Percentiles rank a stretch among this genome's conserved stretches.
These are phyloP conservation scores for Thermothelomyces thermophilus DNA, from an alignment of 2,329 filamentous ascomycete species.

Conservation along the genomic window DNA sequence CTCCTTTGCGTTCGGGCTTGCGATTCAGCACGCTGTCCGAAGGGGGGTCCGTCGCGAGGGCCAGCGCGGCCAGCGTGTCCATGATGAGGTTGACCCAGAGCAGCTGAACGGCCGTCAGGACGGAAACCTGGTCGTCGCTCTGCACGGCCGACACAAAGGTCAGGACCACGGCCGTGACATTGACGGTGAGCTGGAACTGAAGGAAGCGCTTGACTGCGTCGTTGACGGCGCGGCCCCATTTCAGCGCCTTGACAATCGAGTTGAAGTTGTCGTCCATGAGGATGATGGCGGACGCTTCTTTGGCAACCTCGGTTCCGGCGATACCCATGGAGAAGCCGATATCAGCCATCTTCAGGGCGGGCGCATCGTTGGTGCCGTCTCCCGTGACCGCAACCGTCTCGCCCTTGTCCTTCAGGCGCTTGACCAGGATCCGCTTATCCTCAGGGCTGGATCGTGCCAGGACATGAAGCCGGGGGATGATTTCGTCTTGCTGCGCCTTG, in stretches of 20 bases:
- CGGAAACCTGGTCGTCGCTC: constrained; percentile 60
- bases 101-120: constrained; percentile 82
- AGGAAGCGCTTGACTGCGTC: constrained; percentile 72
- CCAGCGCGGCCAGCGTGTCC: constrained; percentile 88
- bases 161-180: constrained; percentile 80
- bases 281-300: constrained; percentile 79
- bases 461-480: constrained; percentile 64
- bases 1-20: constrained; percentile 55
- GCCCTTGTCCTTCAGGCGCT: constrained; percentile 62
- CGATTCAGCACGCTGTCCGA: constrained; percentile 73
- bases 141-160: constrained; percentile 84
- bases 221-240: constrained; percentile 73
- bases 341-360: constrained; percentile 72
- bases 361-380: constrained; percentile 78
- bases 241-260: constrained; percentile 77
- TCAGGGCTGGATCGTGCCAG: constrained; percentile 69
- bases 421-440: constrained; percentile 68
- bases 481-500: constrained; percentile 56
- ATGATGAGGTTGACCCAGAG: constrained; percentile 97
- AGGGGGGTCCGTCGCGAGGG: constrained; percentile 84
- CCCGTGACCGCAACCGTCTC: constrained; percentile 79
- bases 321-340: constrained; percentile 85
- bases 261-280: constrained; percentile 84
- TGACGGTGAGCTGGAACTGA: constrained; percentile 77
- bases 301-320: constrained; percentile 74